Evolutionary conservation across 2,329 filamentous ascomycete genomes (phyloP).

Genomic region (Gremmenia infestans): DNA sequence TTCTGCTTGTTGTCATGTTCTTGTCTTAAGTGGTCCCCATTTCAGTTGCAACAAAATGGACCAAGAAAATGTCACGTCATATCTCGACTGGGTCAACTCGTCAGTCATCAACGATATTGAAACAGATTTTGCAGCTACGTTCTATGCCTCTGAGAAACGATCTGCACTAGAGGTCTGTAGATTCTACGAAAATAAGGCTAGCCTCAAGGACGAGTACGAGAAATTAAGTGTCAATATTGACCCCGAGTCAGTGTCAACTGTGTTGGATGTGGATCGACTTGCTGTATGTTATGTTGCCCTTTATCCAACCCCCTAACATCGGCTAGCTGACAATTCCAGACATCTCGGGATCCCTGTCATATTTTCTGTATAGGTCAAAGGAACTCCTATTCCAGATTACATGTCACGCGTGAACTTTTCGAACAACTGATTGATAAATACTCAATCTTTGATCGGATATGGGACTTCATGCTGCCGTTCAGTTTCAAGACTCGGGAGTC

Average conservation of each 20-base stretch:
- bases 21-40: not conserved
- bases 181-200: not conserved
- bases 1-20: no score
- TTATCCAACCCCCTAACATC: not conserved
- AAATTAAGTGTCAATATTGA: not conserved
- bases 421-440: constrained; percentile 2
- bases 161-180: not conserved
- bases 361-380: constrained; percentile 13
- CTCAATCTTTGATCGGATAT: constrained; percentile 8
- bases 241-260: not conserved
- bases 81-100: constrained; percentile 3
- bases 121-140: constrained; percentile 1
- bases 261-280: not conserved
- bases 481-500: constrained; percentile 14
- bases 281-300: not conserved
- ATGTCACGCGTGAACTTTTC: constrained; percentile 9
- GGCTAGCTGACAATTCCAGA: not conserved
- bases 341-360: constrained; percentile 8
- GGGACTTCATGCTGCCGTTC: constrained; percentile 17
- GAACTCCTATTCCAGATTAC: constrained; percentile 11
- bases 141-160: not conserved
- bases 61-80: not conserved
- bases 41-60: not conserved
- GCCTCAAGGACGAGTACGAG: not conserved
- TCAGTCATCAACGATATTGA: not conserved